Evolutionary conservation across 306 rosid genomes (phyloP).

Genomic region (Trifolium pratense): DNA sequence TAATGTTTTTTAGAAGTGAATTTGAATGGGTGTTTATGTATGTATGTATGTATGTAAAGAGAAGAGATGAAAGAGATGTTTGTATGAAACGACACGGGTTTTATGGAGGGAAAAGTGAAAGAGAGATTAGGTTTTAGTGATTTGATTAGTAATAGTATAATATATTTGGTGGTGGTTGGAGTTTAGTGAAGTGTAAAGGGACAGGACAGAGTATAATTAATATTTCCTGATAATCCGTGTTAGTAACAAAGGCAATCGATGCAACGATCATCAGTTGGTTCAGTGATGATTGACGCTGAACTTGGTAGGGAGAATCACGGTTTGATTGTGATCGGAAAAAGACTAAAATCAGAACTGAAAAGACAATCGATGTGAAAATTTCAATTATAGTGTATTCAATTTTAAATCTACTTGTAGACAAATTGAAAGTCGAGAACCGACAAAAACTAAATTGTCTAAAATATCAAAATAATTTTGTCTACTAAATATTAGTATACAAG

Average conservation of each 20-base stretch:
- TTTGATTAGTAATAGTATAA: not conserved
- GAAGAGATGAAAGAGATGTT: not conserved
- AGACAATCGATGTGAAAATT: no score
- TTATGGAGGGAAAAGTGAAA: constrained; percentile 19
- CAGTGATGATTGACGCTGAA: no score
- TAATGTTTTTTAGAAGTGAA: not conserved
- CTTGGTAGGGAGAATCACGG: no score
- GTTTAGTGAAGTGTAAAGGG: constrained; percentile 7
- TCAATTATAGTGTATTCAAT: no score
- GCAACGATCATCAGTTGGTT: no score
- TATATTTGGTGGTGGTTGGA: constrained; percentile 22
- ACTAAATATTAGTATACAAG: no score
- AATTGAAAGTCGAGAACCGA: no score
- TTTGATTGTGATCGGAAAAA: no score
- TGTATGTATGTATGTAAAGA: not conserved
- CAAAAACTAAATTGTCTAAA: no score
- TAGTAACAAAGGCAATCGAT: not conserved
- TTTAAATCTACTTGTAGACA: no score
- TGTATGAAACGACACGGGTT: constrained; percentile 28
- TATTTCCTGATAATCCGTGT: constrained; percentile 34
- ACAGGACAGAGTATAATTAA: not conserved
- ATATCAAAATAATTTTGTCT: no score
- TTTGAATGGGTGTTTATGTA: not conserved
- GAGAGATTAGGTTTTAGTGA: not conserved
- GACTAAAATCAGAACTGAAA: no score